Percentiles rank a stretch among this genome's conserved stretches.
Conservation (phyloP, 2,329 filamentous ascomycete genomes). For the Diaporthe sp. region DNA sequence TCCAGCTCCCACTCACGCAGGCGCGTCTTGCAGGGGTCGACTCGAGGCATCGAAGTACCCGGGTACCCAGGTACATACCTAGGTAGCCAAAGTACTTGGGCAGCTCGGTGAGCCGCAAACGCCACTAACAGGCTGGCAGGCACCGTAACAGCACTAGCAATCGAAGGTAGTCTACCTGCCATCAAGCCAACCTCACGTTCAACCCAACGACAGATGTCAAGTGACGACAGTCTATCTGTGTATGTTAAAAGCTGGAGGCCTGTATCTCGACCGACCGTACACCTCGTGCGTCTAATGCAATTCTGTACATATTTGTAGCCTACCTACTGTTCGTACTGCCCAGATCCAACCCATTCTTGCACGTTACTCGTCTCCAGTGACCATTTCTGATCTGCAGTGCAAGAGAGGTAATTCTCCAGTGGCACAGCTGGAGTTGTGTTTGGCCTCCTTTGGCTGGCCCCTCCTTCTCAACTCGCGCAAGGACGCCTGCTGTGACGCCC, state of each 20-base stretch:
- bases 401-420: constrained; percentile 33
- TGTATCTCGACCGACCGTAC: not conserved
- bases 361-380: constrained; percentile 30
- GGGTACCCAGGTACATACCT: no score
- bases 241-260: not conserved
- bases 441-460: constrained; percentile 27
- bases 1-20: not conserved
- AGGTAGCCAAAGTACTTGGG: not conserved
- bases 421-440: constrained; percentile 33
- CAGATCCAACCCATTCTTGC: constrained; percentile 24
- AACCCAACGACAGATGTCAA: not conserved
- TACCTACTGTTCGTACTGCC: not conserved
- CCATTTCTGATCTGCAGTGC: constrained; percentile 17
- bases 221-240: not conserved
- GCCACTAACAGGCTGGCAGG: constrained; percentile 8
- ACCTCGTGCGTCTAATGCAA: not conserved
- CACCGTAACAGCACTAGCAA: not conserved
- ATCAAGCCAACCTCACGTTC: not conserved
- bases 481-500: constrained; percentile 34
- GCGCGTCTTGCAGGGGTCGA: constrained; percentile 28
- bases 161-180: not conserved
- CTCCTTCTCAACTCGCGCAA: constrained; percentile 31
- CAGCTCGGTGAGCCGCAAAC: constrained; percentile 3
- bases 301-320: not conserved
- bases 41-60: not conserved